phyloP scores from a whole-genome alignment of 345 rosid genomes.

The Iberis pinnata region DNA sequence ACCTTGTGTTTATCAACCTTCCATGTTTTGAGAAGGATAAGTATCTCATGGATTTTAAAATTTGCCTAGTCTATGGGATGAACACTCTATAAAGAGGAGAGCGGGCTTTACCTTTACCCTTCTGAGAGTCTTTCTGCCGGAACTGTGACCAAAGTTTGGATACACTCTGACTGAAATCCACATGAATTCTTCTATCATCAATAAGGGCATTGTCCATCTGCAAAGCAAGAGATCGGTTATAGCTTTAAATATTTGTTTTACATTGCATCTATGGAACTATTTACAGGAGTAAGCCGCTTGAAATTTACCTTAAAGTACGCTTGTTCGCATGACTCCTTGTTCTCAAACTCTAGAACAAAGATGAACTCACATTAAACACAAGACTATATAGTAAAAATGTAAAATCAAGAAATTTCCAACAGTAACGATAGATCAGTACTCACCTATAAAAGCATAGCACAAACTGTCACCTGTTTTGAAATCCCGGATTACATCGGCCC shows the following conservation, averaged over 20 bases:
- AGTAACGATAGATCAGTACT: slow-evolving; percentile 20
- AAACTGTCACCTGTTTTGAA: slow-evolving; percentile 49
- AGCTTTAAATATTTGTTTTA: slow-evolving; percentile 5
- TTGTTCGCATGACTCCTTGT: slow-evolving; percentile 67
- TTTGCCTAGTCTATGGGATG: not conserved
- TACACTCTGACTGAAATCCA: slow-evolving; percentile 97
- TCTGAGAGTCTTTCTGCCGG: slow-evolving; percentile 52
- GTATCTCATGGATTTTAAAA: too few species aligned
- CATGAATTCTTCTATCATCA: slow-evolving; percentile 96
- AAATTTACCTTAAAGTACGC: slow-evolving; percentile 69
- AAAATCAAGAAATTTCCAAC: not conserved
- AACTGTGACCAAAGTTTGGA: slow-evolving; percentile 81
- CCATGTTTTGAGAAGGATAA: not conserved
- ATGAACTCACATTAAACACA: not conserved
- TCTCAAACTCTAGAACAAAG: slow-evolving; percentile 63
- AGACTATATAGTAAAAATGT: not conserved
- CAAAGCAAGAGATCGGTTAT: slow-evolving; percentile 13
- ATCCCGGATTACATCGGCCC: slow-evolving; percentile 17
- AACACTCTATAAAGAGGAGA: not conserved
- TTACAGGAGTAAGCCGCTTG: not conserved
- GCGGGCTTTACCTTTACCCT: slow-evolving; percentile 42
- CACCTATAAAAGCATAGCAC: slow-evolving; percentile 93
- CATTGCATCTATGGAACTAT: not conserved
- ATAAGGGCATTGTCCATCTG: slow-evolving; percentile 99
- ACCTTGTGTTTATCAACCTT: not conserved